Percentiles rank a stretch among this genome's conserved stretches.
Conservation (phyloP, 768 basidiomycete species). For the Daedaleopsis nitida region DNA sequence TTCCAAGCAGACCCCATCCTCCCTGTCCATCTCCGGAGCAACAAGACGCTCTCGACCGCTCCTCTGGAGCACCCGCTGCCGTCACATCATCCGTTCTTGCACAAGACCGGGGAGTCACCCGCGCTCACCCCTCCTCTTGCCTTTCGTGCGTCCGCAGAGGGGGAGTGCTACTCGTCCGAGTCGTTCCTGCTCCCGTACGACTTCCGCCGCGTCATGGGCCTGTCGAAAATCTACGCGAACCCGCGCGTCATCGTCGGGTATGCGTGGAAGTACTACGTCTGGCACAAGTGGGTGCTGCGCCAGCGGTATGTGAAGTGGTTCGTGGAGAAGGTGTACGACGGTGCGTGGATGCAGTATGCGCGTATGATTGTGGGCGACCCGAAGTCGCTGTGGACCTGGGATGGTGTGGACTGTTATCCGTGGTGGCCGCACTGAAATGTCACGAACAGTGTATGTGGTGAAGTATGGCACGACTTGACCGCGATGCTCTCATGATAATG, state of each 20-base stretch:
- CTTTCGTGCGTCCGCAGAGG: constrained; percentile 33
- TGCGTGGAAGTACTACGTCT: constrained; percentile 32
- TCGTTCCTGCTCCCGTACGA: constrained; percentile 46
- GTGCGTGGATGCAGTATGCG: constrained; percentile 39
- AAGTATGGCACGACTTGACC: background rate
- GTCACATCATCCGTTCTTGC: constrained; percentile 31
- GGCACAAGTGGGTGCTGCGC: constrained; percentile 35
- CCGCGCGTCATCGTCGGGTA: constrained; percentile 42
- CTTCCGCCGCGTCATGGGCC: constrained; percentile 39
- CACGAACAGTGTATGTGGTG: background rate
- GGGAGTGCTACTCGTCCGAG: constrained; percentile 41
- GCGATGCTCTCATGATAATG: background rate
- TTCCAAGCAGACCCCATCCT: constrained; percentile 44
- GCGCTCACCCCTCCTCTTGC: constrained; percentile 34
- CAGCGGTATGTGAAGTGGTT: constrained; percentile 44
- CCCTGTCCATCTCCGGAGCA: constrained; percentile 40
- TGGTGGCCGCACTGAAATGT: constrained; percentile 22
- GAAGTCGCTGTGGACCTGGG: constrained; percentile 35
- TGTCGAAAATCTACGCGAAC: constrained; percentile 41
- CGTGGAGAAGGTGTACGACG: constrained; percentile 39
- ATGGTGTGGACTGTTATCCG: constrained; percentile 39
- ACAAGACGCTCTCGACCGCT: constrained; percentile 36
- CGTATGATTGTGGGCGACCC: constrained; percentile 40
- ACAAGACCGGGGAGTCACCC: constrained; percentile 24
- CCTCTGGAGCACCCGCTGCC: constrained; percentile 33